Conservation (phyloP, 2,329 filamentous ascomycete genomes). For the Epichloe gansuensis region DNA sequence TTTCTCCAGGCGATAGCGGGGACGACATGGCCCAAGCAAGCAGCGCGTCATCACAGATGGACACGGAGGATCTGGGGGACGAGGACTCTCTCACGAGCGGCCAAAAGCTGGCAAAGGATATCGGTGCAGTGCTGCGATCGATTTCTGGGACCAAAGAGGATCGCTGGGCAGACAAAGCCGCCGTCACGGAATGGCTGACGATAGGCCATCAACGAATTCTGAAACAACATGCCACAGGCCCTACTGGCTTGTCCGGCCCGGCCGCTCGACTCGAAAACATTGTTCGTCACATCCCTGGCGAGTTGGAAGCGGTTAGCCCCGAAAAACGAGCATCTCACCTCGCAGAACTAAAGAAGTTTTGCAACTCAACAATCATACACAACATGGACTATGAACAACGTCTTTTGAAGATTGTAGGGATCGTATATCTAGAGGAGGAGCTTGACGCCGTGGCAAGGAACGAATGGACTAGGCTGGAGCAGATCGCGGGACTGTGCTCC, state of each 20-base stretch:
- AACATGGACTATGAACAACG: conserved; percentile 12
- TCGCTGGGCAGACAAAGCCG: background rate
- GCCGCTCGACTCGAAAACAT: background rate
- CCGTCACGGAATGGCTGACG: conserved; percentile 9
- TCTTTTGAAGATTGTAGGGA: conserved; percentile 12
- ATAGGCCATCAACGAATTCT: background rate
- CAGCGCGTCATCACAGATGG: background rate
- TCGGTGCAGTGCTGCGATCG: background rate
- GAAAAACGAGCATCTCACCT: conserved; percentile 13
- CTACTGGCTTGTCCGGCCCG: background rate
- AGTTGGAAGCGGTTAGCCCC: background rate
- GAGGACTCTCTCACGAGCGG: background rate
- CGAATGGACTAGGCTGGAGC: conserved; percentile 15
- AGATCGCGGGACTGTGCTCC: conserved; percentile 14
- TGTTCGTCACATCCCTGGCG: background rate
- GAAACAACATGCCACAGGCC: background rate
- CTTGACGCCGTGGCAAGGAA: conserved; percentile 10
- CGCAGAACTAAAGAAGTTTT: conserved; percentile 10
- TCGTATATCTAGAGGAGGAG: conserved; percentile 19
- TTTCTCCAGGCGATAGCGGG: background rate
- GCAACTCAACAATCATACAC: conserved; percentile 5
- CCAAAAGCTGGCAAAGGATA: background rate
- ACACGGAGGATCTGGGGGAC: background rate
- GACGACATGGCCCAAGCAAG: background rate
- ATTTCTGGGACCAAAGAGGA: background rate